These are phyloP conservation scores for Heliophila coronopifolia DNA, from an alignment of 441 rosid genomes.

Conservation along the genomic window DNA sequence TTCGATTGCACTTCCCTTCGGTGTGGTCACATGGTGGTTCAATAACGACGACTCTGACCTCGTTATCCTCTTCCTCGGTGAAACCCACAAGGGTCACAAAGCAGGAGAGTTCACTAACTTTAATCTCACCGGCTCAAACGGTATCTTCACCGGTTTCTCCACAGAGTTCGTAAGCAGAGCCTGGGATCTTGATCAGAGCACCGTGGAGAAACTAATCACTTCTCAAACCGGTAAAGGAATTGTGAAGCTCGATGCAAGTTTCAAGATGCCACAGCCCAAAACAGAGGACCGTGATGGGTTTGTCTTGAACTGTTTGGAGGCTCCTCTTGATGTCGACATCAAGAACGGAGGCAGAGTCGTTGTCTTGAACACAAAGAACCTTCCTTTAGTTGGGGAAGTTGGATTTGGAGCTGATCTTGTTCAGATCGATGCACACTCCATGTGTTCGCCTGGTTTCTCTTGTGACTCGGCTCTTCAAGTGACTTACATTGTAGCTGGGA, in stretches of 20 bases:
- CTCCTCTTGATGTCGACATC: conserved; percentile 68
- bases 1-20: conserved; percentile 83
- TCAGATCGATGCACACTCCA: conserved; percentile 53
- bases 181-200: conserved; percentile 44
- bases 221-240: conserved; percentile 54
- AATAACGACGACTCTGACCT: conserved; percentile 58
- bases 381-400: conserved; percentile 70
- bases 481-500: conserved; percentile 65
- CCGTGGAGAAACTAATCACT: conserved; percentile 41
- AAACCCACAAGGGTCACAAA: conserved; percentile 66
- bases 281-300: conserved; percentile 46
- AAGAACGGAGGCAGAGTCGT: conserved; percentile 75
- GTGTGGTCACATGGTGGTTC: conserved; percentile 82
- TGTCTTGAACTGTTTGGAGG: conserved; percentile 71
- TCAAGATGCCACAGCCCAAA: conserved; percentile 61
- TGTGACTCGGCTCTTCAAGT: conserved; percentile 91
- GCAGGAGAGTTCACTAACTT: conserved; percentile 69
- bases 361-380: conserved; percentile 67
- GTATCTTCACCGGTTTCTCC: conserved; percentile 74
- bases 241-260: conserved; percentile 44
- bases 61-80: conserved; percentile 67
- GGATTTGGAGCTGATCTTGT: conserved; percentile 93
- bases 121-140: conserved; percentile 60
- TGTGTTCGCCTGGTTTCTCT: conserved; percentile 92
- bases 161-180: conserved; percentile 65